A percentile compares a stretch with the other conserved stretches of the same genome.
Conservation (phyloP, 2,329 filamentous ascomycete genomes). For the Neocucurbitaria cava region DNA sequence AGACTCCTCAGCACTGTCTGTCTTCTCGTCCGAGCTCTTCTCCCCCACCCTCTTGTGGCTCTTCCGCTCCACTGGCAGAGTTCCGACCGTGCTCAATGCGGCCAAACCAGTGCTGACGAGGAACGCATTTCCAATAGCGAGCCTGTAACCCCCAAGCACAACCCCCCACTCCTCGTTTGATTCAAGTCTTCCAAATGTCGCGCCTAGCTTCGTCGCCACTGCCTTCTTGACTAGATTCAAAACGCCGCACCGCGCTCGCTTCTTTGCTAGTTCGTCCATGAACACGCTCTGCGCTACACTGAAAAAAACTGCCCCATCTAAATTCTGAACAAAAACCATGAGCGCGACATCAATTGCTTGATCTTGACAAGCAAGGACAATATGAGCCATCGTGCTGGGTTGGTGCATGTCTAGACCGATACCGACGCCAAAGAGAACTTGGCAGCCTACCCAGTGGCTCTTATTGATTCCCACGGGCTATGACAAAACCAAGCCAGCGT, state of each 20-base stretch:
- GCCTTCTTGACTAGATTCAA: background rate
- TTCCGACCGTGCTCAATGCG: background rate
- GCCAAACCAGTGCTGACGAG: background rate
- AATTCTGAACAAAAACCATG: constrained; percentile 52
- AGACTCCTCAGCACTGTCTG: background rate
- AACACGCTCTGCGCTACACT: constrained; percentile 50
- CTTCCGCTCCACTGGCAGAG: background rate
- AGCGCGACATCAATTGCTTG: constrained; percentile 33
- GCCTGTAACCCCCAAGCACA: background rate
- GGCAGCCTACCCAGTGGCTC: constrained; percentile 32
- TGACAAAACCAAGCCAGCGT: constrained; percentile 49
- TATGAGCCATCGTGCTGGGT: constrained; percentile 47
- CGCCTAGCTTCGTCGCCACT: background rate
- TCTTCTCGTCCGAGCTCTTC: background rate
- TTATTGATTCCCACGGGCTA: constrained; percentile 34
- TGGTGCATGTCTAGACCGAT: constrained; percentile 52
- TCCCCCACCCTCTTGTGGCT: background rate
- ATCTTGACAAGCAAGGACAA: constrained; percentile 44
- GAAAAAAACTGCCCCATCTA: constrained; percentile 54
- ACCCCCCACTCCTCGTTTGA: background rate
- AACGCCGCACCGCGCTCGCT: background rate
- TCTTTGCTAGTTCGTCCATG: constrained; percentile 13
- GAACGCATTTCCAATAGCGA: background rate
- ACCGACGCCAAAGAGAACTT: constrained; percentile 36
- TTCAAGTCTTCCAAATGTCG: background rate